Evolutionary conservation across 225 moss, liverwort and hornwort genomes (phyloP).

Genomic region (Anthoceros angustus): DNA sequence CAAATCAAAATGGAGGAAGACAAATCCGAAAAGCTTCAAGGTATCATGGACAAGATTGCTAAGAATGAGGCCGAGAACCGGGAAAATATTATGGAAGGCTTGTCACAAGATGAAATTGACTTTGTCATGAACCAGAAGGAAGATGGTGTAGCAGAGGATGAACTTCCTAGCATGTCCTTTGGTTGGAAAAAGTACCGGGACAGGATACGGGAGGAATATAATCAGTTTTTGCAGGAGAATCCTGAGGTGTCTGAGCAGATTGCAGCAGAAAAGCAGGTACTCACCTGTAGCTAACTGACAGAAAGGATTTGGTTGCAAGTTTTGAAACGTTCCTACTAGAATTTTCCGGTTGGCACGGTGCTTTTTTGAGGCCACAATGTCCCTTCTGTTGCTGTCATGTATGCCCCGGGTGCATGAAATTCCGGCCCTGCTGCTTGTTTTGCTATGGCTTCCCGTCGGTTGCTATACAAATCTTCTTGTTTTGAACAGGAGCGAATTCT

Average conservation of each 20-base stretch:
- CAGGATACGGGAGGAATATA: slow-evolving; percentile 20
- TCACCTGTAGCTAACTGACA: neutral
- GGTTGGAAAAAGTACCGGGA: slow-evolving; percentile 35
- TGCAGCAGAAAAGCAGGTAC: slow-evolving; percentile 16
- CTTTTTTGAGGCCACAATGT: no score
- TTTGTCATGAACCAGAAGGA: neutral
- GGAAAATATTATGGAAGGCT: neutral
- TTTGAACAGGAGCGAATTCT: slow-evolving; percentile 41
- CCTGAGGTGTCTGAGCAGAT: slow-evolving; percentile 33
- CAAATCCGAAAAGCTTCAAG: neutral
- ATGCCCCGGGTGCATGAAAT: neutral
- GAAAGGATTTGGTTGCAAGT: neutral
- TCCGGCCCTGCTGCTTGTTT: neutral
- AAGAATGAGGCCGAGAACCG: neutral
- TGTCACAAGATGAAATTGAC: neutral
- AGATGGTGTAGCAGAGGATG: neutral
- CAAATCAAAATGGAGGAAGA: slow-evolving; percentile 1
- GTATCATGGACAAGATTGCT: neutral
- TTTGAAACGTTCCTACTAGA: neutral
- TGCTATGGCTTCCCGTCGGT: neutral
- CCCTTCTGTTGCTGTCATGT: neutral
- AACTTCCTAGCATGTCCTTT: slow-evolving; percentile 9
- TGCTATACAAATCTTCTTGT: neutral
- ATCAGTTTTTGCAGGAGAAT: slow-evolving; percentile 28
- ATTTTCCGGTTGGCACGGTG: neutral